Evolutionary conservation across 2,329 filamentous ascomycete genomes (phyloP).

Genomic region (Arthrobotrys conoides): DNA sequence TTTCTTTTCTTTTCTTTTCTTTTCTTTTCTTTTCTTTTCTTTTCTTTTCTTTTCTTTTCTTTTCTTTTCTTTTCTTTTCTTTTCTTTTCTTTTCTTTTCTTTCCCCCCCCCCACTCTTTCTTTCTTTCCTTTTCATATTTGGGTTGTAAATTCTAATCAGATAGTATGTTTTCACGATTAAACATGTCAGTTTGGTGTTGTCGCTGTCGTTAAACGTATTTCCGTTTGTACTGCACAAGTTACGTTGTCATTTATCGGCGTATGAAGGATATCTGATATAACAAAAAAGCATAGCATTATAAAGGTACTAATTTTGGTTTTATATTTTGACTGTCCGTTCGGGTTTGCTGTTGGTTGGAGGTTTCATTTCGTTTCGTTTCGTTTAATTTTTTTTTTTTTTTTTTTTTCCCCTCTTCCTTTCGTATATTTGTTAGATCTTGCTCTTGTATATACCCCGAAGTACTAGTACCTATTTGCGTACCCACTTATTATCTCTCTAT

Average conservation of each 20-base stretch:
- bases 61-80: neutral
- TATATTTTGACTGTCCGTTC: constrained; percentile 1
- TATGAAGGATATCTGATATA: constrained; percentile 2
- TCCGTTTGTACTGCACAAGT: neutral
- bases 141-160: constrained; percentile 9
- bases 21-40: neutral
- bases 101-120: too few relatives aligned
- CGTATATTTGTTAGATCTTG: too few relatives aligned
- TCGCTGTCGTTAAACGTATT: constrained; percentile 10
- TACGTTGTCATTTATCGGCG: constrained; percentile 7
- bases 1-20: neutral
- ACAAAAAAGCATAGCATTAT: constrained; percentile 33
- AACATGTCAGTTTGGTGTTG: neutral
- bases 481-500: too few relatives aligned
- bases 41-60: constrained; percentile 38
- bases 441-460: too few relatives aligned
- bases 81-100: neutral
- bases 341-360: neutral
- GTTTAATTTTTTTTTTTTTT: too few relatives aligned
- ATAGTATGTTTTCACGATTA: constrained; percentile 13
- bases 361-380: too few relatives aligned
- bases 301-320: constrained; percentile 17
- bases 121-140: constrained; percentile 30
- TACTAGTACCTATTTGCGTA: too few relatives aligned
- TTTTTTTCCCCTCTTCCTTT: too few relatives aligned